These are phyloP conservation scores for Brachypodium distachyon DNA, from an alignment of 202 grass and related monocot species.

Conservation along the genomic window DNA sequence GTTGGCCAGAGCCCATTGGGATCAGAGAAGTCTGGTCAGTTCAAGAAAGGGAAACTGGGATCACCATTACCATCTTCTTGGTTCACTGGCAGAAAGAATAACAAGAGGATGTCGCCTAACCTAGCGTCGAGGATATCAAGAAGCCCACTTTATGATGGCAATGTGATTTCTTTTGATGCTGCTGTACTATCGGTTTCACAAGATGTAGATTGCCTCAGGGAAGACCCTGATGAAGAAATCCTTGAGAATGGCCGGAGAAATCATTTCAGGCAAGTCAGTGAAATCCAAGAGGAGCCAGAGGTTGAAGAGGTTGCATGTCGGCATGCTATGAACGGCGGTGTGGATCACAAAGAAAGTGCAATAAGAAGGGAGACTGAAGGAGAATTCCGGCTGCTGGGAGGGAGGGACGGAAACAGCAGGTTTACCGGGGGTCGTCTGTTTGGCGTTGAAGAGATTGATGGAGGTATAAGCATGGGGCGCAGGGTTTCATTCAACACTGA, in stretches of 20 bases:
- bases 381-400: conserved; percentile 80
- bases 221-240: conserved; percentile 43
- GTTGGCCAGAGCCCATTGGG: conserved; percentile 86
- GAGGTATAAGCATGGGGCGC: conserved; percentile 49
- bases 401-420: conserved; percentile 72
- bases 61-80: conserved; percentile 88
- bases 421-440: conserved; percentile 62
- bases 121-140: conserved; percentile 52
- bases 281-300: conserved; percentile 84
- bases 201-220: conserved; percentile 59
- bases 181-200: conserved; percentile 90
- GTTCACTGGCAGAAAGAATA: conserved; percentile 74
- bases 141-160: conserved; percentile 79
- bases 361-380: conserved; percentile 99
- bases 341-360: conserved; percentile 73
- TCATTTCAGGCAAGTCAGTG: conserved; percentile 66
- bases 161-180: conserved; percentile 93
- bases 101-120: conserved; percentile 74
- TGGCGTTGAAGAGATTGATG: conserved; percentile 52
- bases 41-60: conserved; percentile 79
- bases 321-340: conserved; percentile 24
- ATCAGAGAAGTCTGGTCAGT: conserved; percentile 63
- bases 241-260: conserved; percentile 40
- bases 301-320: conserved; percentile 57
- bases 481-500: conserved; percentile 92